These are phyloP conservation scores for Graphilbum sp. DNA, from an alignment of 2,329 filamentous ascomycete genomes.

Conservation along the genomic window DNA sequence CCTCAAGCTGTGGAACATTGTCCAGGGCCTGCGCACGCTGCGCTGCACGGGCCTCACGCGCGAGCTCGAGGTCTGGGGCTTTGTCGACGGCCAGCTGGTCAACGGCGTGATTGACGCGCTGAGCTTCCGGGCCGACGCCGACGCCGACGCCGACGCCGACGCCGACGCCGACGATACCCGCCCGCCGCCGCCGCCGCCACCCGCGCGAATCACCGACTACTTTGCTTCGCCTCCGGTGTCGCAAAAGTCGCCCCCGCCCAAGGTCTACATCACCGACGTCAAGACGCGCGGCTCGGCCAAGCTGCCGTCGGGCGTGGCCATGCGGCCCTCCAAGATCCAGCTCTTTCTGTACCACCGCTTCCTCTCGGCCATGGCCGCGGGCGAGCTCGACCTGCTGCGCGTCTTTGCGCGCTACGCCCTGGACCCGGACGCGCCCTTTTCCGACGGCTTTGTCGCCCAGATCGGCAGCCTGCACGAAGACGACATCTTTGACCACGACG, in stretches of 20 bases:
- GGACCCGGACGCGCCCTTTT: constrained; percentile 49
- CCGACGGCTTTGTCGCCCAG: constrained; percentile 63
- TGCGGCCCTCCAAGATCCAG: constrained; percentile 69
- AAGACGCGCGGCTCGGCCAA: constrained; percentile 61
- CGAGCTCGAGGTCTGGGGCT: constrained; percentile 73
- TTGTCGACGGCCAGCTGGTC: constrained; percentile 57
- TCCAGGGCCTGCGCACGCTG: constrained; percentile 65
- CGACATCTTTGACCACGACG: constrained; percentile 29
- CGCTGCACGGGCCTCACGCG: constrained; percentile 55
- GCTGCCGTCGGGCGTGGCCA: constrained; percentile 46
- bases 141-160: constrained; percentile 52
- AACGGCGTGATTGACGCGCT: constrained; percentile 84
- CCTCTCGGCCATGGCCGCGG: constrained; percentile 57
- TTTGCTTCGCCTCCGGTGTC: constrained; percentile 3
- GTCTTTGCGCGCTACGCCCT: constrained; percentile 60
- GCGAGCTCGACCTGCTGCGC: constrained; percentile 49
- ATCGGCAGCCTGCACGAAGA: constrained; percentile 54
- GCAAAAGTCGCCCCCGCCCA: no score
- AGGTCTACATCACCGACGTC: constrained; percentile 77
- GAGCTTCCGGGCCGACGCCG: constrained; percentile 60
- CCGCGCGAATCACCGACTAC: constrained; percentile 10
- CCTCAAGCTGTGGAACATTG: constrained; percentile 74
- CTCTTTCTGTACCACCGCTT: constrained; percentile 81
- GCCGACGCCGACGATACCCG: no score
- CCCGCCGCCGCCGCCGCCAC: no score